Conservation (phyloP, 75 land plant genomes). For the Adiantum capillusveneris region DNA sequence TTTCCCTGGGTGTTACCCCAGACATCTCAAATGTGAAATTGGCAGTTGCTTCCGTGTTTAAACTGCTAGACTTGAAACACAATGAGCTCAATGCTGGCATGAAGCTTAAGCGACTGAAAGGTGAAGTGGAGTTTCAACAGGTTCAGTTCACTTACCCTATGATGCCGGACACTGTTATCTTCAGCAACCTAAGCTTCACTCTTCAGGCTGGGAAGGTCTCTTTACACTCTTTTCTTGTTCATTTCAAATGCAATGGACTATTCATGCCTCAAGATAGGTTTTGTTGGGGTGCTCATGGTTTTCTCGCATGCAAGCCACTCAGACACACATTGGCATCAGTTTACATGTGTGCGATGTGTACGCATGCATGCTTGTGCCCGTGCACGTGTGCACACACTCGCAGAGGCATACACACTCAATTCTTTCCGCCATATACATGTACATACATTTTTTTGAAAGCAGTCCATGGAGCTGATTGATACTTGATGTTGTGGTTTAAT, state of each 20-base stretch:
- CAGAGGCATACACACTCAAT: no score
- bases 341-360: no score
- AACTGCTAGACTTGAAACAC: constrained; percentile 49
- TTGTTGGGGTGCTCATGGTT: no score
- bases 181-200: constrained; percentile 22
- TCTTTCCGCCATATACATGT: no score
- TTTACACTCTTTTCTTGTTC: background rate
- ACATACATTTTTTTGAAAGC: no score
- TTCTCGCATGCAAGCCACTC: no score
- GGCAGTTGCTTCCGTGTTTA: constrained; percentile 60
- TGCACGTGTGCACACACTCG: no score
- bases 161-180: constrained; percentile 29
- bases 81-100: constrained; percentile 12
- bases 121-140: constrained; percentile 30
- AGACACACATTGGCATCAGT: no score
- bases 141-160: constrained; percentile 36
- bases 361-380: no score
- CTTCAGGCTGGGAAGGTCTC: constrained; percentile 35
- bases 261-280: no score
- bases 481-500: background rate
- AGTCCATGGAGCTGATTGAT: no score
- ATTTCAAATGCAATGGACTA: no score
- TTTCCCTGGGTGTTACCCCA: constrained; percentile 48
- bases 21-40: constrained; percentile 53
- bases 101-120: constrained; percentile 14